phyloP scores from a whole-genome alignment of 1,284 basidiomycete species.

The Ganoderma meredithae region DNA sequence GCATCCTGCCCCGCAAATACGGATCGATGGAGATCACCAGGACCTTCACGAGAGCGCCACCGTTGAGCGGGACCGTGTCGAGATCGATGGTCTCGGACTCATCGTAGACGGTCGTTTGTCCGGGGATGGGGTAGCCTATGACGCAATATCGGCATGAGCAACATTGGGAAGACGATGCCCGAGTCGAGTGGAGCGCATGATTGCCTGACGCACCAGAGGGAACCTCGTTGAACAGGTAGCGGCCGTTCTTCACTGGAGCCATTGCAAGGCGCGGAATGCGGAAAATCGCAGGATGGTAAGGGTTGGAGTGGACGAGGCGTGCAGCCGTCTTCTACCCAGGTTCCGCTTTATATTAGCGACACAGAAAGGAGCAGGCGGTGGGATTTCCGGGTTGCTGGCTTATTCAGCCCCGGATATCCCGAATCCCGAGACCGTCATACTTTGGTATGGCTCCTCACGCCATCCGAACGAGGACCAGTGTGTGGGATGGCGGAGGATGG shows the following conservation, averaged over 20 bases:
- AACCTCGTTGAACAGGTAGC: slow-evolving; percentile 30
- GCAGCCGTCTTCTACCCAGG: neutral
- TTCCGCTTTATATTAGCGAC: neutral
- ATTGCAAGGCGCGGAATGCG: neutral
- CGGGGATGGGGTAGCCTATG: slow-evolving; percentile 54
- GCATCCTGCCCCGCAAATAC: slow-evolving; percentile 51
- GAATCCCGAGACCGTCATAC: too few species aligned
- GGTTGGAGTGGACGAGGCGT: neutral
- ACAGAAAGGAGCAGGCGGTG: neutral
- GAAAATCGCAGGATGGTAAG: neutral
- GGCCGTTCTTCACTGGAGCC: slow-evolving; percentile 29
- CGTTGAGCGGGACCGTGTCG: slow-evolving; percentile 55
- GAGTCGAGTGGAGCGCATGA: neutral
- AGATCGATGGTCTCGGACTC: slow-evolving; percentile 55
- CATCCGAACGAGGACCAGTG: too few species aligned
- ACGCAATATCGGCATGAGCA: neutral
- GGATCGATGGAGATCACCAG: slow-evolving; percentile 57
- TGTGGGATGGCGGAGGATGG: too few species aligned
- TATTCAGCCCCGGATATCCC: neutral
- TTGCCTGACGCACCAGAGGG: slow-evolving; percentile 20
- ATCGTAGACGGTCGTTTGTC: slow-evolving; percentile 55
- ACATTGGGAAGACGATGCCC: neutral
- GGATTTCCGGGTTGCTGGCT: neutral
- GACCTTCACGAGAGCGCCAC: slow-evolving; percentile 58
- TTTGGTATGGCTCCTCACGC: too few species aligned